Evolutionary conservation across 306 rosid genomes (phyloP).

Genomic region (Heteromeles arbutifolia): DNA sequence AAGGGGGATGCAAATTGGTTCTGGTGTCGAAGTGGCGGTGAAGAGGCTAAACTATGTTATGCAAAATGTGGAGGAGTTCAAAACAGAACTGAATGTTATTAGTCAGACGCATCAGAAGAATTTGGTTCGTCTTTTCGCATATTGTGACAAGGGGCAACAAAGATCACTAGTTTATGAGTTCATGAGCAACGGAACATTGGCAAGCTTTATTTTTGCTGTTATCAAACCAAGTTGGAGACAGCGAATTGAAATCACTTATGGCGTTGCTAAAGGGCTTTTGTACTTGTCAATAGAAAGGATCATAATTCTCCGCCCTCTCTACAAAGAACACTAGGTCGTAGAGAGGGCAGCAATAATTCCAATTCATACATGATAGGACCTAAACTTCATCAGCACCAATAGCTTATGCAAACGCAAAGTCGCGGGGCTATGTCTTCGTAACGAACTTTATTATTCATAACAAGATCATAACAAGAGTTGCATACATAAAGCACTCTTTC

Average conservation of each 20-base stretch:
- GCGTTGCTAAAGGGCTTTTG: neutral
- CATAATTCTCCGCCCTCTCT: too few species aligned
- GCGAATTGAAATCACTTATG: conserved; percentile 16
- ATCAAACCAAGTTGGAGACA: conserved; percentile 22
- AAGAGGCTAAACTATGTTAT: conserved; percentile 13
- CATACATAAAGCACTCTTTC: too few species aligned
- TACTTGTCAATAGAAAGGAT: too few species aligned
- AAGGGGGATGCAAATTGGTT: conserved; percentile 15
- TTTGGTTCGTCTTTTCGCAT: conserved; percentile 19
- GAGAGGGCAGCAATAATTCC: too few species aligned
- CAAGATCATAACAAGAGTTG: too few species aligned
- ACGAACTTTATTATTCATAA: too few species aligned
- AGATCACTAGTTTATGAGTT: conserved; percentile 21
- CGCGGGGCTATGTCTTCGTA: too few species aligned
- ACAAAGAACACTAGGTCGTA: too few species aligned
- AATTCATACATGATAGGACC: too few species aligned
- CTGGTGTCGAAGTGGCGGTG: conserved; percentile 15
- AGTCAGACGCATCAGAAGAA: conserved; percentile 34
- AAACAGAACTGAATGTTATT: conserved; percentile 16
- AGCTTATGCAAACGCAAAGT: too few species aligned
- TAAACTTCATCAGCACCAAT: too few species aligned
- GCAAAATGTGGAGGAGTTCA: conserved; percentile 22
- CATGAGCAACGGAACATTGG: conserved; percentile 24
- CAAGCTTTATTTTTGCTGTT: conserved; percentile 13
- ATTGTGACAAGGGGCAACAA: conserved; percentile 7